Base-by-base conservation (phyloP, 2,329 filamentous ascomycete genomes). In the Pseudogymnoascus sp. region DNA sequence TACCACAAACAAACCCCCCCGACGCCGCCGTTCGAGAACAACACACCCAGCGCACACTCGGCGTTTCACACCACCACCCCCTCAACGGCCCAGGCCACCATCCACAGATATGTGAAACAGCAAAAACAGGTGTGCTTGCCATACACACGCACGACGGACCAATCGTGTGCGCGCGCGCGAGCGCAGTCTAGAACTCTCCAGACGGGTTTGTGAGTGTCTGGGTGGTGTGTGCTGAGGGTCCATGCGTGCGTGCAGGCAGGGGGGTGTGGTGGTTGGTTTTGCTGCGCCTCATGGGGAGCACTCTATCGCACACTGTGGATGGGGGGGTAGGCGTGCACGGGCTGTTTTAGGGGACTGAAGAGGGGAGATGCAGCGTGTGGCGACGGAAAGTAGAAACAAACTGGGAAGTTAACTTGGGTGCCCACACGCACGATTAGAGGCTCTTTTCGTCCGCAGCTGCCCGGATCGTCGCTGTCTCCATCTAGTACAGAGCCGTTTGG, bases 231-330 rank as follows among this genome's bases (percentile, higher is more conserved):
- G n/a, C n/a, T 4, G 29, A 2, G 19, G 26, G 47, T 53, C 26
- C 14, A 31, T 53, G 47, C 47, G 47, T 4, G 7, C 24, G 2
- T n/a, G n/a, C n/a, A n/a, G 26, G 1, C 47, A 53, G 47, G 47
- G n/a, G n/a, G n/a, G n/a, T n/a, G n/a, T n/a, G n/a, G n/a, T n/a
- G n/a, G n/a, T n/a, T n/a, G n/a, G n/a, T n/a, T n/a, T n/a, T n/a
- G 47, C 47, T 53, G 47, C 47, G 47, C 47, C 47, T 53, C 47
- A 53, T 53, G 47, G 47, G 47, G 26, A 13, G n/a, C n/a, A 53
- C 26, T 53, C 26, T 53, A 53, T 53, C 47, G 47, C 4, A 53
- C n/a, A n/a, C n/a, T n/a, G n/a, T n/a, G n/a, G n/a, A n/a, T n/a
- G n/a, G n/a, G n/a, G n/a, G n/a, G n/a, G n/a, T n/a, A n/a, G n/a